Conservation (phyloP, 345 rosid genomes). For the thale cress (Arabidopsis thaliana) region TAIR10.1 NC_003076.8:21043501-21044000, state of each 20-base stretch:
- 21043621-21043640: conserved; percentile 38
- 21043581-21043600: conserved; percentile 77
- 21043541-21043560: conserved; percentile 62
- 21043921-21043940: conserved; percentile 75
- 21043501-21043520: conserved; percentile 49
- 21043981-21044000: conserved; percentile 96
- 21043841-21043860: conserved; percentile 87
- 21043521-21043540: conserved; percentile 63
- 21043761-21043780: conserved; percentile 89
- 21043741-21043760: conserved; percentile 77
- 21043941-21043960: conserved; percentile 87
- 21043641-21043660: conserved; percentile 24
- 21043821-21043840: conserved; percentile 95
- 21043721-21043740: conserved; percentile 89
- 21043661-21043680: conserved; percentile 42
- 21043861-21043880: conserved; percentile 95
- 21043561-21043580: conserved; percentile 56
- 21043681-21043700: conserved; percentile 84
- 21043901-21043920: conserved; percentile 79
- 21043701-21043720: conserved; percentile 83
- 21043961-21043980: conserved; percentile 81
- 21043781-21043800: conserved; percentile 83
- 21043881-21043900: conserved; percentile 91
- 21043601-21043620: conserved; percentile 47
- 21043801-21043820: conserved; percentile 87